A percentile compares a stretch with the other conserved stretches of the same genome.
phyloP scores from a whole-genome alignment of 2,329 filamentous ascomycete species.

The Penicillium hesseltinei region DNA sequence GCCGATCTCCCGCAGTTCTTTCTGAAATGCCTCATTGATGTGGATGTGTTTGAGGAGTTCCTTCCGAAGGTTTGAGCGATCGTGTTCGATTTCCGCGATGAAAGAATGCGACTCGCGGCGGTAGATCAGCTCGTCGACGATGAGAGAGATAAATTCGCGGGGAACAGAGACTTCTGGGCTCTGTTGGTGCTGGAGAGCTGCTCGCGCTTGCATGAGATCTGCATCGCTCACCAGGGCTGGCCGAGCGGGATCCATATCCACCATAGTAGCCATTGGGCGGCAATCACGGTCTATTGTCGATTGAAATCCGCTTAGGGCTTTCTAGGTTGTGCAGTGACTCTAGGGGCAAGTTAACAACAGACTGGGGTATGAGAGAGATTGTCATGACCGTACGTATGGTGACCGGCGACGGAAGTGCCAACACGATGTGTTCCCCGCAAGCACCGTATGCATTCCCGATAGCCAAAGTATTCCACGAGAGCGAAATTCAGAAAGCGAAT shows the following conservation, averaged over 20 bases:
- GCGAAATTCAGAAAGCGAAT: not conserved
- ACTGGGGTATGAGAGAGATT: too few species aligned
- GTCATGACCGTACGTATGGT: not conserved
- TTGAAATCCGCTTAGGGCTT: not conserved
- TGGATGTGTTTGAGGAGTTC: slow-evolving; percentile 27
- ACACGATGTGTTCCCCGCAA: not conserved
- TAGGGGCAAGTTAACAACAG: not conserved
- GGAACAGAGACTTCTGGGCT: slow-evolving; percentile 22
- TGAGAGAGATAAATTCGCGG: slow-evolving; percentile 24
- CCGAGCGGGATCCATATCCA: slow-evolving; percentile 16
- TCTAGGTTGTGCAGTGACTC: not conserved
- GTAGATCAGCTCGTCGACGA: slow-evolving; percentile 26
- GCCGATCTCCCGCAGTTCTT: slow-evolving; percentile 28
- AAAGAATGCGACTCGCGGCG: slow-evolving; percentile 23
- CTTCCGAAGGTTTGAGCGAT: slow-evolving; percentile 22
- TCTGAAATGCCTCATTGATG: slow-evolving; percentile 31
- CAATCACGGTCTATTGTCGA: not conserved
- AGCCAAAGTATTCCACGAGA: not conserved
- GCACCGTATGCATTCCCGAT: slow-evolving; percentile 3
- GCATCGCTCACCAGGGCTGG: slow-evolving; percentile 21
- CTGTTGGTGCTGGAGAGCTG: slow-evolving; percentile 24
- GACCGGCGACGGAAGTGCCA: not conserved
- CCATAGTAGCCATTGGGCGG: slow-evolving; percentile 17
- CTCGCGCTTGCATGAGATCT: slow-evolving; percentile 25
- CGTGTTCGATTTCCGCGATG: slow-evolving; percentile 22